Base-by-base conservation (phyloP, 805 yeast species). In the Brettanomyces sp. region DNA sequence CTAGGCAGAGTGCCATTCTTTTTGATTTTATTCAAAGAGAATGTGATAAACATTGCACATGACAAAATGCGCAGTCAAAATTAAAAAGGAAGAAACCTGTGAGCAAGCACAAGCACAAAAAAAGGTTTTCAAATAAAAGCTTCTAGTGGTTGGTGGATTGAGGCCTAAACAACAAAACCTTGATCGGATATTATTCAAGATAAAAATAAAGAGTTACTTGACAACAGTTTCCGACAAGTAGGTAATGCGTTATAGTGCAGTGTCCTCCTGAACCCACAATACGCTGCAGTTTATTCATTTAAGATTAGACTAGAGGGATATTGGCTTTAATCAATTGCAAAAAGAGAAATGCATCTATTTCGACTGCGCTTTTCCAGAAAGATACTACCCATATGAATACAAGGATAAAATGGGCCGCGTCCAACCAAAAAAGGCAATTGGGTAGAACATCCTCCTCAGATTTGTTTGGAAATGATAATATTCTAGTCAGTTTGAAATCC, bases 171-270 rank as follows among this genome's bases (percentile, higher is more conserved):
- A 25, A n/a, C 12, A 18, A 6, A 25, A 24, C 40, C 41, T 40
- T 34, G 39, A 28, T 23, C 13, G 32, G 32, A 28, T 28, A 28
- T 28, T 28, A 9, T 28, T 28, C 1, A 9, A 34, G 30, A 6
- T 35, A n/a, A 6, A 18, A 35, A 35, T n/a, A n/a, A 30, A 18
- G 18, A 18, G 18, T 18, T 18, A 18, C 18, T 18, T 18, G 18
- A 18, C 18, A 18, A 18, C 18, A 18, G 18, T 18, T 14, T 28
- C 21, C 21, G 23, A 24, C 39, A 21, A 12, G 13, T 34, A 44
- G 39, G 39, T 22, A n/a, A 25, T 22, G 22, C 30, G 39, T 23
- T 39, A 44, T 44, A 25, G 18, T 38, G 43, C 42, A 44, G 28
- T 18, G 44, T 34, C 9, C 25, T n/a, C n/a, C 11, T 30, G 43